Evolutionary conservation across 768 basidiomycete species (phyloP), one percentile per base, ranked within the genome.

Genomic region (Suillus paluster): DNA sequence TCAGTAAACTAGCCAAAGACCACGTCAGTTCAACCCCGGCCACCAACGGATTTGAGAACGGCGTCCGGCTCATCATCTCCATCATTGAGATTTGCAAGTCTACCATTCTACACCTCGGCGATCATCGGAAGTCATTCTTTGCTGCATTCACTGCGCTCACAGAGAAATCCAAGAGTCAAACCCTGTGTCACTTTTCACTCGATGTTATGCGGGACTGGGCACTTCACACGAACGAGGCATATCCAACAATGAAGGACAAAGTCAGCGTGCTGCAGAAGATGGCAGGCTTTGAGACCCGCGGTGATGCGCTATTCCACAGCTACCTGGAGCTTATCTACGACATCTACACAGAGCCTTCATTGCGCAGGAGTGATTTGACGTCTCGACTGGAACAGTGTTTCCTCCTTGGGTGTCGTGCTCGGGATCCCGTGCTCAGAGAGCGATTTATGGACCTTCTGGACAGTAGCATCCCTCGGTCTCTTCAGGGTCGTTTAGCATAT

Each of bases 161-260:
- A 46, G 96, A 97, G 69, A 95, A 97, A 76, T 96, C 95, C 10
- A 90, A 91, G 71, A 95, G 88, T 67, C 67, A 80, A 4, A 74
- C 83, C 15, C 83, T 99, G 3, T 96, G 94, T 71, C 87, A 85
- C 15, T 94, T 91, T 70, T 84, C 97, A 64, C 83, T 99, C 23
- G 91, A 95, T 59, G 84, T 98, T 60, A 85, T 92, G 54, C 84
- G 90, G 53, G 89, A 90, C 27, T 99, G 97, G 96, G 90, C 93
- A n/a, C 79, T 97, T 66, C 86, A 89, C 46, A 87, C 86, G 68
- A 90, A 90, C 57, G 94, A 97, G 60, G 82, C 88, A 2, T 92
- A 91, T 71, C 96, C 96, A 8, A 92, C 92, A 0, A 89, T 92
- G 85, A 98, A 97, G 75, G 97, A 99, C 78, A 99, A 98, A 75